phyloP scores from a whole-genome alignment of 306 rosid genomes.

The Begonia masoniana region DNA sequence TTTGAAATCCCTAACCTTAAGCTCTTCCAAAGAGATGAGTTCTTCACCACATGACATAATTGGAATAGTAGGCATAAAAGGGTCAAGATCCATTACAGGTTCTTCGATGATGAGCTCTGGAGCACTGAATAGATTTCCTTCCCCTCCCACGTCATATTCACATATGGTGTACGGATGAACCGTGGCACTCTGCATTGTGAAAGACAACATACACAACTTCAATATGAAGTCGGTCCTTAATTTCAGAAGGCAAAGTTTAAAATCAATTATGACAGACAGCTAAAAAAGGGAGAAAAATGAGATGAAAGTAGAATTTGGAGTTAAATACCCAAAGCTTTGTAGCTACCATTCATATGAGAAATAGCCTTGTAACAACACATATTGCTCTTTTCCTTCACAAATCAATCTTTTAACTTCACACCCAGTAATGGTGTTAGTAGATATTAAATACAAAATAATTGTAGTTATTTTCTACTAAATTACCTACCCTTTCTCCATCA shows the following conservation, averaged over 20 bases:
- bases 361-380: too few relatives aligned
- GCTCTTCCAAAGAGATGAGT: slow-evolving; percentile 44
- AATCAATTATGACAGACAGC: background rate
- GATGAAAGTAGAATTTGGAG: too few relatives aligned
- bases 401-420: too few relatives aligned
- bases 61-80: slow-evolving; percentile 53
- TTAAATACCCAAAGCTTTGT: too few relatives aligned
- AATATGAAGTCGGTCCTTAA: background rate
- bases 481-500: too few relatives aligned
- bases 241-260: background rate
- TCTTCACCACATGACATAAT: slow-evolving; percentile 78
- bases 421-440: too few relatives aligned
- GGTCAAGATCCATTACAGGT: slow-evolving; percentile 41
- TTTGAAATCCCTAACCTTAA: slow-evolving; percentile 54
- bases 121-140: slow-evolving; percentile 91
- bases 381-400: too few relatives aligned
- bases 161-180: slow-evolving; percentile 41
- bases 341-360: too few relatives aligned
- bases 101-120: slow-evolving; percentile 79
- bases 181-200: too few relatives aligned
- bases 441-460: too few relatives aligned
- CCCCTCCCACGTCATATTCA: slow-evolving; percentile 76
- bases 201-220: background rate
- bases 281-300: background rate
- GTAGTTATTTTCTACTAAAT: too few relatives aligned